phyloP scores from a whole-genome alignment of 2,329 filamentous ascomycete species.

The Pseudogymnoascus sp. region DNA sequence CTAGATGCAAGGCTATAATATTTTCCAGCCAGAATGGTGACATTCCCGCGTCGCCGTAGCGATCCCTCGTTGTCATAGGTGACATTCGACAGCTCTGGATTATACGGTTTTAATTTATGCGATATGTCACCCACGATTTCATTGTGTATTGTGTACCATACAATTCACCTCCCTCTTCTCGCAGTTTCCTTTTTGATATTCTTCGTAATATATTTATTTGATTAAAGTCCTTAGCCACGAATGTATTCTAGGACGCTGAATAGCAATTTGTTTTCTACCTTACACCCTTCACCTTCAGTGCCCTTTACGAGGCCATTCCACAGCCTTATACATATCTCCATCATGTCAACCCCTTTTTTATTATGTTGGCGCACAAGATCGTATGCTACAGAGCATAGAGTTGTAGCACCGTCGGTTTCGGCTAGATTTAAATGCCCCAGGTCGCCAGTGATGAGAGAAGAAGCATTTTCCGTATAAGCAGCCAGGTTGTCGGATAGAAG shows the following conservation, averaged over 20 bases:
- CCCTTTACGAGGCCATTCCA: not conserved
- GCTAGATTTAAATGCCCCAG: not conserved
- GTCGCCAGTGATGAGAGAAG: not conserved
- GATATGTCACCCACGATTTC: not conserved
- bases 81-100: too few relatives aligned
- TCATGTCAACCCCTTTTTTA: not conserved
- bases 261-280: not conserved
- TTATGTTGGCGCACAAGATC: not conserved
- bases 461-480: not conserved
- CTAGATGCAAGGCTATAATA: not conserved
- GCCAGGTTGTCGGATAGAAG: too few relatives aligned
- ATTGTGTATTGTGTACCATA: not conserved
- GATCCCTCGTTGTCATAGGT: not conserved
- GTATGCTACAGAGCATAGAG: not conserved
- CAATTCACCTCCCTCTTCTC: not conserved
- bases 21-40: not conserved
- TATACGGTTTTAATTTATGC: too few relatives aligned
- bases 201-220: not conserved
- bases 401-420: slow-evolving; percentile 20
- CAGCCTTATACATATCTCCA: not conserved
- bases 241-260: not conserved
- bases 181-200: not conserved
- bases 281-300: not conserved
- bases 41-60: not conserved
- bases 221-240: not conserved